Percentiles rank a stretch among this genome's conserved stretches.
Conservation (phyloP, 2,329 filamentous ascomycete genomes). For the Nemania abortiva region DNA sequence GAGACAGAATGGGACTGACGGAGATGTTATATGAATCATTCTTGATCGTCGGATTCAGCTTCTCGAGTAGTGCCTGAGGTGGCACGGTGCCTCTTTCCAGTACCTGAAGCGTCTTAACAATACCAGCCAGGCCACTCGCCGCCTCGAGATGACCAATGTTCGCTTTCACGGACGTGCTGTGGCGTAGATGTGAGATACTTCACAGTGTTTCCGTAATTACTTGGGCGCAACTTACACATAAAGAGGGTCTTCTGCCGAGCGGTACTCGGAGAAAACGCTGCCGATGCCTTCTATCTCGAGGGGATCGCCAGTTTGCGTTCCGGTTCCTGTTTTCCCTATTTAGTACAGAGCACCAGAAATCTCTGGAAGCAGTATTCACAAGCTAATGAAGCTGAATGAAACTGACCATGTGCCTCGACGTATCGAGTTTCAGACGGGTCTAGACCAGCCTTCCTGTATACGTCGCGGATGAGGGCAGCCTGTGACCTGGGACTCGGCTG, state of each 20-base stretch:
- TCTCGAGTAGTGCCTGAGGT: conserved; percentile 27
- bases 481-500: conserved; percentile 59
- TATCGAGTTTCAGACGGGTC: conserved; percentile 45
- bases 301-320: conserved; percentile 1
- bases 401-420: conserved; percentile 49
- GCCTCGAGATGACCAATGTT: conserved; percentile 32
- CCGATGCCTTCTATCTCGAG: not conserved
- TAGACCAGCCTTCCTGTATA: conserved; percentile 50
- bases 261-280: not conserved
- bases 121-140: conserved; percentile 31
- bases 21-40: conserved; percentile 20
- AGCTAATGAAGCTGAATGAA: conserved; percentile 30
- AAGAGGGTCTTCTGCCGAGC: not conserved
- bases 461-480: conserved; percentile 53
- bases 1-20: not conserved
- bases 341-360: not conserved
- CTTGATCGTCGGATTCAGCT: conserved; percentile 35
- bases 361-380: not conserved
- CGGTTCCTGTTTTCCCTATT: not conserved
- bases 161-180: conserved; percentile 8
- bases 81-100: conserved; percentile 36
- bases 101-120: conserved; percentile 33
- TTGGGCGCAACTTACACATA: conserved; percentile 8
- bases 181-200: not conserved
- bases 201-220: not conserved